These are phyloP conservation scores for Aspergillus vadensis DNA, from an alignment of 2,329 filamentous ascomycete genomes.

Conservation along the genomic window DNA sequence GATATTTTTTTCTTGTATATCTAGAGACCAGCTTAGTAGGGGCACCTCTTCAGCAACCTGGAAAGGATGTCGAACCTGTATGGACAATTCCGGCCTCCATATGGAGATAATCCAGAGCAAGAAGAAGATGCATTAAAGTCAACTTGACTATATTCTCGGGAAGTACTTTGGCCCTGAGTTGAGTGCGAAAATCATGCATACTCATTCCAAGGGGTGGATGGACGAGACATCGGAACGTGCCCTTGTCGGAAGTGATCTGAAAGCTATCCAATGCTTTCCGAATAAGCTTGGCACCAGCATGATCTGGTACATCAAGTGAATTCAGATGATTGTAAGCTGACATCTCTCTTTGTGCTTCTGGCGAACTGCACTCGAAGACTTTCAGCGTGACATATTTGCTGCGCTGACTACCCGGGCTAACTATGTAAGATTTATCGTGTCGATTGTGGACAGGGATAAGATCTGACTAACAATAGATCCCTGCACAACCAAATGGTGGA, in stretches of 20 bases:
- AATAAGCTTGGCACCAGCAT: conserved; percentile 3
- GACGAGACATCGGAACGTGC: conserved; percentile 7
- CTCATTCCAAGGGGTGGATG: conserved; percentile 8
- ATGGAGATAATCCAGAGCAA: conserved; percentile 11
- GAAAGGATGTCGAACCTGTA: not conserved
- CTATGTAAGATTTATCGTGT: not conserved
- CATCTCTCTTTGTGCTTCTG: conserved; percentile 3
- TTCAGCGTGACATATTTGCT: conserved; percentile 11
- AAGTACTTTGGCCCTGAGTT: not conserved
- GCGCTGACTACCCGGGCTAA: not conserved
- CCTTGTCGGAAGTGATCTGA: not conserved
- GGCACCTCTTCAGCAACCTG: not conserved
- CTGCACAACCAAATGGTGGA: conserved; percentile 14
- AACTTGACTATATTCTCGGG: conserved; percentile 1
- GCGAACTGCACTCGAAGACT: conserved; percentile 15
- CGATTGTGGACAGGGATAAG: not conserved
- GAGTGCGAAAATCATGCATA: not conserved
- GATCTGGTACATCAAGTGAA: not conserved
- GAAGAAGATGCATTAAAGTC: conserved; percentile 1
- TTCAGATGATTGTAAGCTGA: not conserved
- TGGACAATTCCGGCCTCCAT: conserved; percentile 9
- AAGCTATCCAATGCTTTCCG: conserved; percentile 6
- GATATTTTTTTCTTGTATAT: conserved; percentile 10
- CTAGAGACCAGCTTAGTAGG: not conserved
- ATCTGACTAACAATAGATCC: not conserved